A percentile compares a stretch with the other conserved stretches of the same genome.
Evolutionary conservation across 73 alveolate species (phyloP).

Genomic region (Stentor coeruleus): DNA sequence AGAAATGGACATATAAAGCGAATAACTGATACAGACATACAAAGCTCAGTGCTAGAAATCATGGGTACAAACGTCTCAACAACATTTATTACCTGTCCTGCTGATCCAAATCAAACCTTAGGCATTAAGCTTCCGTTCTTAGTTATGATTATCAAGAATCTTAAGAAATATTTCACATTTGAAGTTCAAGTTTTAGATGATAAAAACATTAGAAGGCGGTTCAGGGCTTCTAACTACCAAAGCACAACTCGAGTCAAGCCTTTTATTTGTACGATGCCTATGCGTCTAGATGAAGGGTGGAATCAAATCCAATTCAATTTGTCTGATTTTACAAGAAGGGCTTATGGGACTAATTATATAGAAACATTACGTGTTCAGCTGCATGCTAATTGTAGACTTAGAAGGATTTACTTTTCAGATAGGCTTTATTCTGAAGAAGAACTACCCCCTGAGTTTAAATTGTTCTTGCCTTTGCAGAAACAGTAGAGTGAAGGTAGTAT

Average conservation of each 20-base stretch:
- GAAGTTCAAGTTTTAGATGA: conserved; percentile 90
- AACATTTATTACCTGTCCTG: conserved; percentile 74
- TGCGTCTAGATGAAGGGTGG: conserved; percentile 98
- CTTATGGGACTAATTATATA: conserved; percentile 71
- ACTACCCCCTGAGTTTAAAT: conserved; percentile 70
- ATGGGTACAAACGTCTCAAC: conserved; percentile 90
- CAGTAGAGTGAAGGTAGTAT: too few relatives aligned
- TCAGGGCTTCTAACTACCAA: conserved; percentile 92
- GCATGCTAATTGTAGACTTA: conserved; percentile 72
- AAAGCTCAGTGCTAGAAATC: conserved; percentile 78
- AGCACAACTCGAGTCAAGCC: conserved; percentile 94
- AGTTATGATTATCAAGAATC: conserved; percentile 80
- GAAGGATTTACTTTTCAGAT: conserved; percentile 70
- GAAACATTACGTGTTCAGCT: conserved; percentile 72
- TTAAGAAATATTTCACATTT: conserved; percentile 87
- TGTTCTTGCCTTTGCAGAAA: conserved; percentile 48
- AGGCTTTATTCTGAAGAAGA: conserved; percentile 60
- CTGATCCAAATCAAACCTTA: conserved; percentile 75
- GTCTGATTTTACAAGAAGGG: conserved; percentile 84
- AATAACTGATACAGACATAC: conserved; percentile 85
- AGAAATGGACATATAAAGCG: conserved; percentile 87
- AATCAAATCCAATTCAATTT: conserved; percentile 85
- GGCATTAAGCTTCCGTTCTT: conserved; percentile 88
- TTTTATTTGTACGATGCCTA: conserved; percentile 97
- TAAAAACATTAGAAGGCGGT: conserved; percentile 82